Conservation (phyloP, 1,284 basidiomycete species). For the Austroboletus novae-zelandiae region DNA sequence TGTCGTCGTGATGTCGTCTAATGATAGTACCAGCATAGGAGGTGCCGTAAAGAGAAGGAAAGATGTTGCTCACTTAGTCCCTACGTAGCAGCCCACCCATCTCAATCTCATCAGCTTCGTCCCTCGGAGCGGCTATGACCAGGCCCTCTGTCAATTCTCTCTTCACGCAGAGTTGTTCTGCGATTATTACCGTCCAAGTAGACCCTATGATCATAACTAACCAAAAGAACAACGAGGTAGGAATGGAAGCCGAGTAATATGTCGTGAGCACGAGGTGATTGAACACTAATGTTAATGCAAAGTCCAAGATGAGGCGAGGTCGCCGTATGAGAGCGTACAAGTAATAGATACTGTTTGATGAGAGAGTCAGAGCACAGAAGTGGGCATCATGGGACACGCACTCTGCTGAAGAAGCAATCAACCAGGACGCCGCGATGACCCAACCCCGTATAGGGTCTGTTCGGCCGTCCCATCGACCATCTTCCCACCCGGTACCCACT, state of each 20-base stretch:
- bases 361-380: constrained; percentile 12
- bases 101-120: constrained; percentile 53
- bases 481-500: constrained; percentile 54
- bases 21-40: constrained; percentile 4
- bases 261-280: constrained; percentile 90
- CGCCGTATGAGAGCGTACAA: constrained; percentile 86
- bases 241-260: constrained; percentile 86
- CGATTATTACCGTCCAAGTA: constrained; percentile 72
- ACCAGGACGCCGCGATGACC: constrained; percentile 85
- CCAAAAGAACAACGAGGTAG: constrained; percentile 91
- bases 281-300: constrained; percentile 85
- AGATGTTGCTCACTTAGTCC: constrained; percentile 27
- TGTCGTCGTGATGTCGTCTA: constrained; percentile 17
- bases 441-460: constrained; percentile 80
- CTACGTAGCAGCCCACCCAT: constrained; percentile 52
- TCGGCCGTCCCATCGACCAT: constrained; percentile 52
- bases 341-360: constrained; percentile 69
- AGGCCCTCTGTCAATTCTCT: constrained; percentile 91
- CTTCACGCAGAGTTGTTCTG: constrained; percentile 91
- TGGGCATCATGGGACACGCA: constrained; percentile 42
- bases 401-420: constrained; percentile 78
- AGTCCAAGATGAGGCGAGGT: constrained; percentile 94
- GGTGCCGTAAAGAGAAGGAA: constrained; percentile 7
- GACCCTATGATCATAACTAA: constrained; percentile 71
- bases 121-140: constrained; percentile 45